Base-by-base conservation (phyloP, 192 early-diverging fungal genomes). In the Coemansia sp. region DNA sequence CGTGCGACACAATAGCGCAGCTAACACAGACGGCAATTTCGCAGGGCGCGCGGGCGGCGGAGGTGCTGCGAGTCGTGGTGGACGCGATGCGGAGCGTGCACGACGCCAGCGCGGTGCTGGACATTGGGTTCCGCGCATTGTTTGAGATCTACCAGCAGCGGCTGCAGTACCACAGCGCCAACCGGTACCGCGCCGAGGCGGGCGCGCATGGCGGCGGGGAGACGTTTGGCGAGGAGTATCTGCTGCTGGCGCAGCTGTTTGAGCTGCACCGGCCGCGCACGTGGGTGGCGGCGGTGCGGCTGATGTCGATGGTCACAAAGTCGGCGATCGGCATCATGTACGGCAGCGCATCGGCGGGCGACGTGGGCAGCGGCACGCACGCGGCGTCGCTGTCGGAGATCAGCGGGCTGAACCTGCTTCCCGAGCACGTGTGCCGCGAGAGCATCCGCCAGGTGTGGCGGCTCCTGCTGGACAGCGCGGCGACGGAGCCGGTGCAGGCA, bases 161-260 rank as follows among this genome's bases (percentile, higher is more conserved):
- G 7, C 68, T 77, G 25, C 51, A 59, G 49, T 67, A 67, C 57
- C 74, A 77, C 61, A 67, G 74, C 54, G 68, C 64, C 19, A 77
- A 64, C 54, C 60, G 74, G 14, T 79, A 73, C 42, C 42, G 55
- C 19, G 50, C 43, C 19, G 58, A 59, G 35, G 46, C 43, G 10
- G 40, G 5, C 40, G 28, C 2, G 33, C 30, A 9, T 19, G 42
- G 4, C 12, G 44, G n/a, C 14, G 29, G 22, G 2, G 56, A 58
- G 32, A 58, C 64, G 11, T 78, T 78, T 65, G 76, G 70, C 27
- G 66, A 71, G 10, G 76, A 78, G 66, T 78, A 72, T n/a, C 49
- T 71, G 33, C 56, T 72, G 25, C 52, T 78, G 59, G 65, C 76
- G 1, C 44, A 48, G 11, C 49, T 78, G 49, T 78, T 78, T 53